Evolutionary conservation across 2,329 filamentous ascomycete species (phyloP), one percentile per base, ranked within the genome.

Genomic region (Monilinia laxa): DNA sequence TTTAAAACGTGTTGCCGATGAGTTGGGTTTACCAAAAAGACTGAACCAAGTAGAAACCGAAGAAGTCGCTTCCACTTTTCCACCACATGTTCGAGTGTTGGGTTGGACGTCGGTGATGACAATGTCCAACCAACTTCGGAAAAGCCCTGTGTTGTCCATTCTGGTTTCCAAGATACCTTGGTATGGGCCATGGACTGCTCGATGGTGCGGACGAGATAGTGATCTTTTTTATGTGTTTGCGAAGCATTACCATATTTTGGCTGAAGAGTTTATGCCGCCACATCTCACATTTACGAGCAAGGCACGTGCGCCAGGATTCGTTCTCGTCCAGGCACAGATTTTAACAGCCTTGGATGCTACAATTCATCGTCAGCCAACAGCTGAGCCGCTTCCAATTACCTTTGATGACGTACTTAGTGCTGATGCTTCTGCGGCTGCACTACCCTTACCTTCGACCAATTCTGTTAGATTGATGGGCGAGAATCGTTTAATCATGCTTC

Each of bases 221-320:
- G 89, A 91, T 76, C 79, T 92, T 55, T 90, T 92, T 73, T 91
- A 89, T 75, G 86, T 90, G 35, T 92, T 92, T 74, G 81, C 85
- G 67, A 91, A 91, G 75, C 84, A 90, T 74, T 90, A 87, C 73
- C 87, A 90, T 73, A 84, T 90, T 25, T 78, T 92, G 14, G 81
- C 86, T 31, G 83, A 85, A 28, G 88, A 90, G 60, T 83, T 84
- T 68, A 71, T 86, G 56, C 80, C 82, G 12, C 11, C 80, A 76
- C 81, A 82, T 42, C 79, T 83, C 10, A 81, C 83, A 58, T 80
- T 82, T 65, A 77, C 78, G n/a, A 84, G 87, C 69, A 83, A 84
- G 67, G 79, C 88, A 66, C 84, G 86, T 68, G 84, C 86, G 14
- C 89, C 89, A 68, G 68, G 75, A 4, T 80, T 91, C 71, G 77